These are phyloP conservation scores for Lithohypha guttulata DNA, from an alignment of 2,329 filamentous ascomycete genomes.

Conservation along the genomic window DNA sequence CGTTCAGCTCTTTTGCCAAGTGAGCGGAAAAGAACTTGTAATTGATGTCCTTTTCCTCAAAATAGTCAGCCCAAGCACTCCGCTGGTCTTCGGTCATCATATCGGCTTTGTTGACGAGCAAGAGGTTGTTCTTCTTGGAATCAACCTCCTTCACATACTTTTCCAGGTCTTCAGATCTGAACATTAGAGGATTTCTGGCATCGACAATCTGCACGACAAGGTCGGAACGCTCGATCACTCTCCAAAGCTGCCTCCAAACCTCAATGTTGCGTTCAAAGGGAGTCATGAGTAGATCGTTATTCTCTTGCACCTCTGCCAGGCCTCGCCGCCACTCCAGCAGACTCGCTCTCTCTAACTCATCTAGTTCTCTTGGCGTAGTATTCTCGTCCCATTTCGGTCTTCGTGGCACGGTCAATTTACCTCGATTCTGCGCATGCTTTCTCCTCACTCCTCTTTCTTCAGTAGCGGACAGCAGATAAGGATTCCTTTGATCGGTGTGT, in stretches of 20 bases:
- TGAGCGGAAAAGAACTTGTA: slow-evolving; percentile 96
- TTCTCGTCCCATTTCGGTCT: slow-evolving; percentile 77
- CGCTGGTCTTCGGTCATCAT: slow-evolving; percentile 91
- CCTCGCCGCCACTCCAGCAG: slow-evolving; percentile 83
- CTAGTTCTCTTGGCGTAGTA: slow-evolving; percentile 75
- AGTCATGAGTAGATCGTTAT: slow-evolving; percentile 89
- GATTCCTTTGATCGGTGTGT: slow-evolving; percentile 90
- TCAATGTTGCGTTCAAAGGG: slow-evolving; percentile 96
- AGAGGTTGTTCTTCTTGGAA: slow-evolving; percentile 72
- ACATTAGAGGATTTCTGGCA: slow-evolving; percentile 85
- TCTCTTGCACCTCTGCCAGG: slow-evolving; percentile 84
- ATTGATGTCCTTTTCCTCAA: slow-evolving; percentile 67
- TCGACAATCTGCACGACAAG: slow-evolving; percentile 97
- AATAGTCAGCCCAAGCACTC: slow-evolving; percentile 73
- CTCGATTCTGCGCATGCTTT: slow-evolving; percentile 74
- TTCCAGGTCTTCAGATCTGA: slow-evolving; percentile 88
- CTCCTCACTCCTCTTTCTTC: slow-evolving; percentile 69
- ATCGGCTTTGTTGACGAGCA: slow-evolving; percentile 96
- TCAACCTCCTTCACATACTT: slow-evolving; percentile 90
- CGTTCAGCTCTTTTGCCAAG: slow-evolving; percentile 79
- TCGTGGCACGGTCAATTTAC: slow-evolving; percentile 74
- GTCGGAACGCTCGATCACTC: slow-evolving; percentile 94
- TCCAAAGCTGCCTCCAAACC: slow-evolving; percentile 95
- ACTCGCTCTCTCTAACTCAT: slow-evolving; percentile 64
- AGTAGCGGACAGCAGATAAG: slow-evolving; percentile 72